A percentile compares a stretch with the other conserved stretches of the same genome.
phyloP scores from a whole-genome alignment of 805 yeast genomes.

The Candida anglica region DNA sequence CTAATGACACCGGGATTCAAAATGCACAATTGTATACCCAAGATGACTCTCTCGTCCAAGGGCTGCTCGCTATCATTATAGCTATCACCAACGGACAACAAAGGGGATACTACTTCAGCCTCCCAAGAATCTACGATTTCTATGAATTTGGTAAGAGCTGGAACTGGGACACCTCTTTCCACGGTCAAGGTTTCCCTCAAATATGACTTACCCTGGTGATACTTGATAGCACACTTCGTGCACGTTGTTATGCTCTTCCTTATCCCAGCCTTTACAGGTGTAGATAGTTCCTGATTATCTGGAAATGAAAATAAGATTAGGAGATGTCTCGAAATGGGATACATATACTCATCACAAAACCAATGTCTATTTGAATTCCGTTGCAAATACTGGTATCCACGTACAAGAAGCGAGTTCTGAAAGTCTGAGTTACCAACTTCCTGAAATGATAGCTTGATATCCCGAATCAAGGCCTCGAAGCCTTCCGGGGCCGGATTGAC shows the following conservation, averaged over 20 bases:
- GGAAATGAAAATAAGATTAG: constrained; percentile 61
- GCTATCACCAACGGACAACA: too few relatives aligned
- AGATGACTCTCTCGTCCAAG: too few relatives aligned
- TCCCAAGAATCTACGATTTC: constrained; percentile 35
- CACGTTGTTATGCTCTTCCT: constrained; percentile 44
- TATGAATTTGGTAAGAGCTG: constrained; percentile 27
- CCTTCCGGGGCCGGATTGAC: too few relatives aligned
- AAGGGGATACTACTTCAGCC: too few relatives aligned
- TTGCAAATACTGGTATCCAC: constrained; percentile 3
- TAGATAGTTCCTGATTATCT: constrained; percentile 41
- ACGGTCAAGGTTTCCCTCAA: constrained; percentile 50
- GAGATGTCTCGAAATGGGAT: constrained; percentile 49
- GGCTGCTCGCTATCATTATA: too few relatives aligned
- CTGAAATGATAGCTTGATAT: constrained; percentile 19
- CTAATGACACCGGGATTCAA: constrained; percentile 50
- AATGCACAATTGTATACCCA: constrained; percentile 15
- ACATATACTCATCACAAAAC: constrained; percentile 52
- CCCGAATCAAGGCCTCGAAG: constrained; percentile 18
- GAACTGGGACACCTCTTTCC: constrained; percentile 39
- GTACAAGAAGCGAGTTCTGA: constrained; percentile 22
- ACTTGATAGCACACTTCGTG: constrained; percentile 48
- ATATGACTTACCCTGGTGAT: constrained; percentile 49
- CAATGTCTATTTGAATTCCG: constrained; percentile 32
- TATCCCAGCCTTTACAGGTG: constrained; percentile 39
- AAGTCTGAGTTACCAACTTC: constrained; percentile 22